Percentiles rank a stretch among this genome's conserved stretches.
These are phyloP conservation scores for Sclerotiophoma versabilis DNA, from an alignment of 2,329 filamentous ascomycete species.

Conservation along the genomic window DNA sequence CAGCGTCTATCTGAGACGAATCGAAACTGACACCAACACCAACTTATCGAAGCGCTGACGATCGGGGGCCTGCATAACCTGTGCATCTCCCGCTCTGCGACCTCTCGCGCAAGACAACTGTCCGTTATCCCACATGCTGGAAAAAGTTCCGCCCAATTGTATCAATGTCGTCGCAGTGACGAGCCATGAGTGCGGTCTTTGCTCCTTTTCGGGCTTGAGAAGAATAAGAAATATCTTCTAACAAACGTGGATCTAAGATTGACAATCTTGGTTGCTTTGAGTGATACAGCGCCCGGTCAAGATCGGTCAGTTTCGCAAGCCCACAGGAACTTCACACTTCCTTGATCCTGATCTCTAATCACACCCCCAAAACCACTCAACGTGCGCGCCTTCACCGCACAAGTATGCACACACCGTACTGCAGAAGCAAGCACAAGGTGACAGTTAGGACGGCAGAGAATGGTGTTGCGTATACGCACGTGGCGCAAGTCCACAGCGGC, in stretches of 20 bases:
- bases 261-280: not conserved
- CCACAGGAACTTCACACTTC: not conserved
- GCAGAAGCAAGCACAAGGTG: not conserved
- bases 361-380: not conserved
- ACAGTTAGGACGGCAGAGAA: not conserved
- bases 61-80: conserved; percentile 12
- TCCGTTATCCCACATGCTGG: conserved; percentile 2
- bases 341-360: not conserved
- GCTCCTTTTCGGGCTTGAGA: not conserved
- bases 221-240: not conserved
- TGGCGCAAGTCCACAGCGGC: conserved; percentile 18
- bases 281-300: not conserved
- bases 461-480: conserved; percentile 9
- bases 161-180: not conserved
- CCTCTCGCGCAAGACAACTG: conserved; percentile 7
- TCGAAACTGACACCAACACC: conserved; percentile 5
- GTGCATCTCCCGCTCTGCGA: conserved; percentile 11
- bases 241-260: not conserved
- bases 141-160: not conserved
- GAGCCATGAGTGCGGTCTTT: not conserved
- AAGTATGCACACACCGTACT: not conserved
- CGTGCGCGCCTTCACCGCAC: not conserved
- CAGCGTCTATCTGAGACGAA: conserved; percentile 1
- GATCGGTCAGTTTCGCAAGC: not conserved
- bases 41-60: conserved; percentile 11